These are phyloP conservation scores for Xerocomus spinulosus DNA, from an alignment of 768 basidiomycete species.

Conservation along the genomic window DNA sequence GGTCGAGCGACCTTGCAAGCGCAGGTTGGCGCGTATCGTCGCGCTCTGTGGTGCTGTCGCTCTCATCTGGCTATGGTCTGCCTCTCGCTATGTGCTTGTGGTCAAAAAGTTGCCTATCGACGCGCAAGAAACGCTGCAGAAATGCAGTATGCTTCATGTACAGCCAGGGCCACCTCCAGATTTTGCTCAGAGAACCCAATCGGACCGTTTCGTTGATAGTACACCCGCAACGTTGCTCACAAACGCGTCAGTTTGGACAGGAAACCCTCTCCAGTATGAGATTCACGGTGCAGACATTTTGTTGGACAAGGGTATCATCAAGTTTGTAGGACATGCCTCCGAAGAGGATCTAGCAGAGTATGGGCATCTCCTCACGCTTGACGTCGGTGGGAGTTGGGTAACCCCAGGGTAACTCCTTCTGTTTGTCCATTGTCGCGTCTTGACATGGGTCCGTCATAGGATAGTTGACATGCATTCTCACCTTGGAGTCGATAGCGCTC, in stretches of 20 bases:
- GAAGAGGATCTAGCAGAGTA: conserved; percentile 30
- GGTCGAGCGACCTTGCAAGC: conserved; percentile 11
- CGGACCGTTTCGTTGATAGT: conserved; percentile 37
- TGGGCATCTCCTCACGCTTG: conserved; percentile 48
- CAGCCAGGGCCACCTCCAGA: conserved; percentile 35
- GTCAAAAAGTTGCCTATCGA: conserved; percentile 24
- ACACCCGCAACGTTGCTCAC: conserved; percentile 37
- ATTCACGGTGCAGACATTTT: conserved; percentile 37
- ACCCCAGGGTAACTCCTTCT: conserved; percentile 54
- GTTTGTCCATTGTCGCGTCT: conserved; percentile 29
- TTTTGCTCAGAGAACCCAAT: conserved; percentile 32
- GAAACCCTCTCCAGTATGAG: conserved; percentile 34
- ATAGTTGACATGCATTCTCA: conserved; percentile 78
- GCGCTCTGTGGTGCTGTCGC: conserved; percentile 14
- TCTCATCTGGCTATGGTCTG: conserved; percentile 18
- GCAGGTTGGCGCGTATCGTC: conserved; percentile 11
- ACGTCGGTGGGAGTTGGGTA: conserved; percentile 63
- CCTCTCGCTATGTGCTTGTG: conserved; percentile 10
- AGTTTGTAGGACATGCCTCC: conserved; percentile 40
- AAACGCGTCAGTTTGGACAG: conserved; percentile 55
- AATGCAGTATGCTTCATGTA: conserved; percentile 33
- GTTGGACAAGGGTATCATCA: conserved; percentile 37
- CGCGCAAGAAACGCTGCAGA: conserved; percentile 28
- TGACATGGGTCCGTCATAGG: conserved; percentile 24
- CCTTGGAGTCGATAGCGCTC: conserved; percentile 65